phyloP scores from a whole-genome alignment of 257 asterid genomes.

The Misopates orontium region DNA sequence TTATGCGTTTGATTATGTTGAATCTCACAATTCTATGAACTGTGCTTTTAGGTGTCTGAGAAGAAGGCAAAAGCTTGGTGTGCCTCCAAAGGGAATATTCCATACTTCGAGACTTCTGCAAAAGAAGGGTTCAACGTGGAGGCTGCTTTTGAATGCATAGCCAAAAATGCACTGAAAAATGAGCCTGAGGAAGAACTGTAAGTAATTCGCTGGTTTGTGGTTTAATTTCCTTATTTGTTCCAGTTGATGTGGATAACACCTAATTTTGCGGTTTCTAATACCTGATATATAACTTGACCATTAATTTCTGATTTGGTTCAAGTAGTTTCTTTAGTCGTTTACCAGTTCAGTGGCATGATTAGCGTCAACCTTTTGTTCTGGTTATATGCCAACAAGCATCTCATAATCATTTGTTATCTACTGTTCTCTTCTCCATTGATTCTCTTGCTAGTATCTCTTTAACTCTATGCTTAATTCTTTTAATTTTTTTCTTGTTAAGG shows the following conservation, averaged over 20 bases:
- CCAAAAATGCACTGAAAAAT: constrained; percentile 58
- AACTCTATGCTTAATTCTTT: neutral
- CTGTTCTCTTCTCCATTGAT: constrained; percentile 7
- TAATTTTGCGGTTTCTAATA: neutral
- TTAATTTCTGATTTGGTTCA: too few relatives aligned
- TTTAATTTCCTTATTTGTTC: neutral
- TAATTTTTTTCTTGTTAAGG: neutral
- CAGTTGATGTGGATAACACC: neutral
- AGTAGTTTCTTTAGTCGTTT: too few relatives aligned
- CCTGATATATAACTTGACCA: too few relatives aligned
- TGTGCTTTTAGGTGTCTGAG: constrained; percentile 52
- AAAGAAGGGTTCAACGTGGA: constrained; percentile 67
- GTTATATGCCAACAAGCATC: too few relatives aligned
- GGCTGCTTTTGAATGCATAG: constrained; percentile 62
- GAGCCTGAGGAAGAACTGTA: constrained; percentile 63
- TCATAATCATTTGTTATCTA: neutral
- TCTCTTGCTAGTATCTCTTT: neutral
- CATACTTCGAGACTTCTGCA: constrained; percentile 70
- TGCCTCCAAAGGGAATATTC: constrained; percentile 59
- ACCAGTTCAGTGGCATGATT: too few relatives aligned
- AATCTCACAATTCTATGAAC: constrained; percentile 6
- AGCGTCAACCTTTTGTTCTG: too few relatives aligned
- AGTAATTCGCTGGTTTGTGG: constrained; percentile 24
- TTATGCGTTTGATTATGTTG: neutral
- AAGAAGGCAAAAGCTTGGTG: constrained; percentile 68